These are phyloP conservation scores for Zangia roseola DNA, from an alignment of 768 basidiomycete species.

Conservation along the genomic window DNA sequence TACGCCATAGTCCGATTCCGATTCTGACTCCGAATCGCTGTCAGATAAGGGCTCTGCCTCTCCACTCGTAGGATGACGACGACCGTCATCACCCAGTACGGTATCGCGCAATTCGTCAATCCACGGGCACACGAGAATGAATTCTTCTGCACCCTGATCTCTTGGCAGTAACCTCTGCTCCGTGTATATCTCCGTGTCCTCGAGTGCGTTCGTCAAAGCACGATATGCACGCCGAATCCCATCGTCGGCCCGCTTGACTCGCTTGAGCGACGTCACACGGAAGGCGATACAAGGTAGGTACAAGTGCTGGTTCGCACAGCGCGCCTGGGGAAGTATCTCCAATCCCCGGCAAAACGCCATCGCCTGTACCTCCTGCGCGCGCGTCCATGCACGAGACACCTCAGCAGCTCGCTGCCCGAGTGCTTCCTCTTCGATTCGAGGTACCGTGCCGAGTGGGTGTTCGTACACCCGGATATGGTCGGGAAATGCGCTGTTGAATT, in stretches of 20 bases:
- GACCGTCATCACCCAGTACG: not conserved
- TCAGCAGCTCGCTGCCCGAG: slow-evolving; percentile 2
- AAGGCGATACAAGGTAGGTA: slow-evolving; percentile 20
- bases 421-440: slow-evolving; percentile 2
- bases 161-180: not conserved
- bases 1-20: not conserved
- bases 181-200: slow-evolving; percentile 11
- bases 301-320: slow-evolving; percentile 7
- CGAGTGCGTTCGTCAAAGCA: slow-evolving; percentile 2
- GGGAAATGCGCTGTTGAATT: slow-evolving; percentile 23
- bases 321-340: not conserved
- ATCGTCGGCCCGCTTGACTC: not conserved
- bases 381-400: slow-evolving; percentile 1
- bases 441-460: not conserved
- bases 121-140: slow-evolving; percentile 21
- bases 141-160: not conserved
- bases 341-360: slow-evolving; percentile 8
- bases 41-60: not conserved
- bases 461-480: slow-evolving; percentile 15
- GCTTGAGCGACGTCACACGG: slow-evolving; percentile 6
- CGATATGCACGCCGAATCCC: slow-evolving; percentile 1
- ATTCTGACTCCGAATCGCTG: slow-evolving; percentile 3
- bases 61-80: not conserved
- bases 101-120: slow-evolving; percentile 10
- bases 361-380: not conserved